Conservation (phyloP, 2,329 filamentous ascomycete genomes). For the Trichoderma semiorbis region DNA sequence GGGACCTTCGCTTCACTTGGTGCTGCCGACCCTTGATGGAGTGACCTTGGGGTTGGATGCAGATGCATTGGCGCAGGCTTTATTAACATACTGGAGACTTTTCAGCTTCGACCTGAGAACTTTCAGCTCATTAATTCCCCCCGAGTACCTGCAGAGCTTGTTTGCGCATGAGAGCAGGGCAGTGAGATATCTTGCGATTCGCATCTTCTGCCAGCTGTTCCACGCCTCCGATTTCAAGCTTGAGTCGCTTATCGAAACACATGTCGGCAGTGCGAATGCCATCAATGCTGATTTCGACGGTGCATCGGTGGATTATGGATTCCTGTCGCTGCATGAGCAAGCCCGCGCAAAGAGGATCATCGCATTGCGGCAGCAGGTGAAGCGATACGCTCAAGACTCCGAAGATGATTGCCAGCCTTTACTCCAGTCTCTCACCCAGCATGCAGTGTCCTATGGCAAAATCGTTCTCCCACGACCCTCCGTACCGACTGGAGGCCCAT, state of each 20-base stretch:
- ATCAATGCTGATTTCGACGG: slow-evolving; percentile 74
- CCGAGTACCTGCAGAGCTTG: slow-evolving; percentile 64
- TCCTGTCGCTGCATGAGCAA: slow-evolving; percentile 60
- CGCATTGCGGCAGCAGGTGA: slow-evolving; percentile 39
- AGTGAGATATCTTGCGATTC: slow-evolving; percentile 76
- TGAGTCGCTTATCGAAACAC: slow-evolving; percentile 64
- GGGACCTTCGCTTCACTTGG: slow-evolving; percentile 29
- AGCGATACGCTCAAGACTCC: slow-evolving; percentile 21
- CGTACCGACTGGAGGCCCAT: slow-evolving; percentile 44
- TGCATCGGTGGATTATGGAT: slow-evolving; percentile 70
- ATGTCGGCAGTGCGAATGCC: slow-evolving; percentile 59
- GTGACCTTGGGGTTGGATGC: slow-evolving; percentile 25
- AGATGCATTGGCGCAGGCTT: slow-evolving; percentile 27
- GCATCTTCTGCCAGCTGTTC: slow-evolving; percentile 75
- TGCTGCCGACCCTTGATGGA: slow-evolving; percentile 30
- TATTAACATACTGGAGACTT: slow-evolving; percentile 66
- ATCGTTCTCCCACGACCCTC: slow-evolving; percentile 65
- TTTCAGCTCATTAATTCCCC: slow-evolving; percentile 63
- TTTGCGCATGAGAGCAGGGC: slow-evolving; percentile 58
- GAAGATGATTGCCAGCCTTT: slow-evolving; percentile 16
- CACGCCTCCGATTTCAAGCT: slow-evolving; percentile 75
- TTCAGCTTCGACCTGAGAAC: slow-evolving; percentile 69
- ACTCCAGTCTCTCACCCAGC: slow-evolving; percentile 51
- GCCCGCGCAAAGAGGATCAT: slow-evolving; percentile 47
- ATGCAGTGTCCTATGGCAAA: slow-evolving; percentile 62